phyloP scores from a whole-genome alignment of 75 land plant genomes.

The Selaginella moellendorffii region DNA sequence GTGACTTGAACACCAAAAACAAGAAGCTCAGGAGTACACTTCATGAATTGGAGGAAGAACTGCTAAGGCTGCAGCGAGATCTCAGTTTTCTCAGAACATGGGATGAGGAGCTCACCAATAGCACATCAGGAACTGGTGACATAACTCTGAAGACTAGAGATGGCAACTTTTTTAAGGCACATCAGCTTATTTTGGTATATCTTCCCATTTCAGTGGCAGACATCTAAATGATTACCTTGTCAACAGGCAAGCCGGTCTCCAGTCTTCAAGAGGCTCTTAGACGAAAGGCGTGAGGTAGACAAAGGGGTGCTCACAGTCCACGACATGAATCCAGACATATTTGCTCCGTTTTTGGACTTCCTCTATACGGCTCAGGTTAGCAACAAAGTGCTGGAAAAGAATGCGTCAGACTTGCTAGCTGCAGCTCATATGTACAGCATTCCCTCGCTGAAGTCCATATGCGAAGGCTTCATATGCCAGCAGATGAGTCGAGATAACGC shows the following conservation, averaged over 20 bases:
- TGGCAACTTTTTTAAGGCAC: constrained; percentile 4
- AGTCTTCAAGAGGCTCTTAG: constrained; percentile 10
- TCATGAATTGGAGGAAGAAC: constrained; percentile 3
- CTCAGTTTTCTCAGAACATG: constrained; percentile 8
- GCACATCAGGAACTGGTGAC: constrained; percentile 9
- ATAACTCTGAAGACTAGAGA: constrained; percentile 9
- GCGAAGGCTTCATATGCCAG: neutral
- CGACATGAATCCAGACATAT: constrained; percentile 1
- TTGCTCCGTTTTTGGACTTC: constrained; percentile 3
- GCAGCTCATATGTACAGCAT: constrained; percentile 10
- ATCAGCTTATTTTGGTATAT: neutral
- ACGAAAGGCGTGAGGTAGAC: constrained; percentile 3
- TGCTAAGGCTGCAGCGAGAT: neutral
- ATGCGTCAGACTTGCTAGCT: constrained; percentile 1
- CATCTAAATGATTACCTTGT: neutral
- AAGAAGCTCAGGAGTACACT: constrained; percentile 10
- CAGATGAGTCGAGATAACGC: constrained; percentile 7
- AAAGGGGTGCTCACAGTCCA: neutral
- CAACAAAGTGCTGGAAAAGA: neutral
- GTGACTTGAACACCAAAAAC: constrained; percentile 14
- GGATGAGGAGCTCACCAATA: constrained; percentile 9
- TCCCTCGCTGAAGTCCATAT: neutral
- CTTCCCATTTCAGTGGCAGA: neutral
- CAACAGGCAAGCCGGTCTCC: constrained; percentile 12
- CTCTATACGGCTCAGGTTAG: constrained; percentile 5